A percentile compares a stretch with the other conserved stretches of the same genome.
These are phyloP conservation scores for Aspergillus sp. DNA, from an alignment of 2,329 filamentous ascomycete species.

Conservation along the genomic window DNA sequence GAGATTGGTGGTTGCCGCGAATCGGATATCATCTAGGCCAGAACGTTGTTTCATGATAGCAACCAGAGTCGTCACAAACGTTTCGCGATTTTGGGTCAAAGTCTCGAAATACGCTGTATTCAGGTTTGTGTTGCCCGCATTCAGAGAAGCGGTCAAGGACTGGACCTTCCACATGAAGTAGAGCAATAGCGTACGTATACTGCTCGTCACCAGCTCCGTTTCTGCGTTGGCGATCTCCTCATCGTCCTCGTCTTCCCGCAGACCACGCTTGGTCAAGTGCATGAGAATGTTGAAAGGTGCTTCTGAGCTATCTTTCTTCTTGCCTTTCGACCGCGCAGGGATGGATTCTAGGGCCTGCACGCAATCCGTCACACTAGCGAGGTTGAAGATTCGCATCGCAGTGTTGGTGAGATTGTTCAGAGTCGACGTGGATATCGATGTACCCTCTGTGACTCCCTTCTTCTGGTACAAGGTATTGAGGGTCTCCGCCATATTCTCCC, in stretches of 20 bases:
- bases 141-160: constrained; percentile 55
- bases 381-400: constrained; percentile 74
- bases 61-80: constrained; percentile 49
- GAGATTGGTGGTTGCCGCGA: constrained; percentile 70
- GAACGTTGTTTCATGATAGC: constrained; percentile 50
- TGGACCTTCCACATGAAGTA: constrained; percentile 95
- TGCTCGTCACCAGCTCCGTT: constrained; percentile 71
- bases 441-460: constrained; percentile 68
- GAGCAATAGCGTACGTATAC: constrained; percentile 73
- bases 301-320: constrained; percentile 36
- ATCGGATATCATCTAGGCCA: constrained; percentile 70
- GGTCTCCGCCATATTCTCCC: constrained; percentile 77
- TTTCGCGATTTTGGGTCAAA: constrained; percentile 60
- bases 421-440: constrained; percentile 62
- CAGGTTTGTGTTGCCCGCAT: constrained; percentile 55
- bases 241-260: constrained; percentile 60
- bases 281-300: constrained; percentile 65
- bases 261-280: constrained; percentile 70
- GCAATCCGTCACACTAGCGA: constrained; percentile 76
- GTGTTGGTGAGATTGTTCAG: constrained; percentile 71
- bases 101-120: constrained; percentile 64
- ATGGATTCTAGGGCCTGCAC: constrained; percentile 67
- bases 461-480: constrained; percentile 69
- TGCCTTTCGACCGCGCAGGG: constrained; percentile 34
- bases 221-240: constrained; percentile 73